These are phyloP conservation scores for Eragrostis tef DNA, from an alignment of 202 grass and related monocot genomes.

Conservation along the genomic window DNA sequence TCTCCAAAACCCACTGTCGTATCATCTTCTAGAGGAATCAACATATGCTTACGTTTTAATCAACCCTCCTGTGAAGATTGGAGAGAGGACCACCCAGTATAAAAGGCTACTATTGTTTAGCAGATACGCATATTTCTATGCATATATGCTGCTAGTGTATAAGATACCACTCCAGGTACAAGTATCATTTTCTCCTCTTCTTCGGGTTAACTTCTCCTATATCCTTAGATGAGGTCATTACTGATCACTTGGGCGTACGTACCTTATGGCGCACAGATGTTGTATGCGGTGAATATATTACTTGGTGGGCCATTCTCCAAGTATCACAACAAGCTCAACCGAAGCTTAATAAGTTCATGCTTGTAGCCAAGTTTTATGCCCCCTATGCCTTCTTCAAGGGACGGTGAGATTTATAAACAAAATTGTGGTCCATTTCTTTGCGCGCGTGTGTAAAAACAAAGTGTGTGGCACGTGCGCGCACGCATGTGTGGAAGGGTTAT, in stretches of 20 bases:
- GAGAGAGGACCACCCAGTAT: neutral
- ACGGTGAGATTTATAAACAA: conserved; percentile 27
- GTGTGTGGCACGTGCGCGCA: no score
- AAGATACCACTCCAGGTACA: neutral
- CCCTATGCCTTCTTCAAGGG: conserved; percentile 48
- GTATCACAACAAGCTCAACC: conserved; percentile 2
- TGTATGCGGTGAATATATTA: conserved; percentile 23
- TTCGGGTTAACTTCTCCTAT: neutral
- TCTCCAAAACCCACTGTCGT: neutral
- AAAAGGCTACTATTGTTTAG: neutral
- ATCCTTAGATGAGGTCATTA: neutral
- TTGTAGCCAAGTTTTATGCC: conserved; percentile 38
- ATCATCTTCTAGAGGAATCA: neutral
- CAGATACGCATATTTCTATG: neutral
- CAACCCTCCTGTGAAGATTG: neutral
- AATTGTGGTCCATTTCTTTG: no score
- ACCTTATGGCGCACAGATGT: conserved; percentile 13
- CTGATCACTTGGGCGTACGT: neutral
- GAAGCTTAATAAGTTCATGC: conserved; percentile 23
- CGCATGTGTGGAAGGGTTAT: no score
- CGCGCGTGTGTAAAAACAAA: no score
- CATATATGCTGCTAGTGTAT: conserved; percentile 4
- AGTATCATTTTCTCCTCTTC: neutral
- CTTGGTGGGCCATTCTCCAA: conserved; percentile 27
- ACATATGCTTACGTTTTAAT: neutral